Base-by-base conservation (phyloP, 2,329 filamentous ascomycete genomes). In the Drechslerella coelobrocha region DNA sequence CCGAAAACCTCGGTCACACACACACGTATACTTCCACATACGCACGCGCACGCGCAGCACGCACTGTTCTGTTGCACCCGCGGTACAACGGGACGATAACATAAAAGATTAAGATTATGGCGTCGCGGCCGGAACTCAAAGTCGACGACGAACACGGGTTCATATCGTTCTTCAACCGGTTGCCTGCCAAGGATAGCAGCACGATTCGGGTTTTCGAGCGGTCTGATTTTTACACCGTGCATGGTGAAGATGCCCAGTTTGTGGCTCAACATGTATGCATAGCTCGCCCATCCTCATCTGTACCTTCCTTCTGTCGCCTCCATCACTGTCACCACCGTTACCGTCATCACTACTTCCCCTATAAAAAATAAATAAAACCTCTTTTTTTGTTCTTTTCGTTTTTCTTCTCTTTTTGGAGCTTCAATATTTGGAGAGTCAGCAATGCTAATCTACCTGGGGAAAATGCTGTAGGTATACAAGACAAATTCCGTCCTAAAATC, bases 131-230 rank as follows among this genome's bases (percentile, higher is more conserved):
- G 63, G 88, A 90, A 77, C 79, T 90, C 54, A 90, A 89, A 84
- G 88, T 88, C 78, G 95, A 99, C 77, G 94, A 99, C 78, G 94
- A 99, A 82, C 88, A 89, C 77, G 92, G 93, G 75, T 99, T 99
- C 83, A 97, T 97, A 81, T 91, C 89, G 75, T 96, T 92, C 81
- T 99, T 95, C 83, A 93, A 93, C 76, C 89, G 88, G n/a, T 84
- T 99, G 1, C 87, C 91, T 4, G 76, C 82, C 12, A 86, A 87
- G 57, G 86, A 87, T 75, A 84, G 87, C 39, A 89, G 90, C 60
- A 92, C 91, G 0, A 84, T 99, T 59, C 88, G 94, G 59, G 89
- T 99, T 69, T 97, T 97, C 78, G 92, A 97, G 77, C 87, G 94
- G 73, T 89, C 90, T 34, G 94, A 99, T 78, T 99, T 88, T 85